Conservation (phyloP, 2,329 filamentous ascomycete species). For the Clonostachys sp. region DNA sequence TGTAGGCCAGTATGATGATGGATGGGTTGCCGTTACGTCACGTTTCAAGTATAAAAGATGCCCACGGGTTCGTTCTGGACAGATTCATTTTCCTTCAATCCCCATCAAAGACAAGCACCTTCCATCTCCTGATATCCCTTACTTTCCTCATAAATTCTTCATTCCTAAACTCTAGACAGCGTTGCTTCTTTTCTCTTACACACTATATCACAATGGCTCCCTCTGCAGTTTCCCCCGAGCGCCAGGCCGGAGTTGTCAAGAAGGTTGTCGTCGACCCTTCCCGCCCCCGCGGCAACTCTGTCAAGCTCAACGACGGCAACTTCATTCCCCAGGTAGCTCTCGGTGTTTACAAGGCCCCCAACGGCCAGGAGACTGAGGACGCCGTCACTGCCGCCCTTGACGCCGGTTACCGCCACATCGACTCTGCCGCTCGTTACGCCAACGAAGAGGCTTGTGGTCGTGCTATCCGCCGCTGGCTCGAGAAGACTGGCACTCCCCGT, state of each 20-base stretch:
- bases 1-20: background rate
- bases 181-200: constrained; percentile 1
- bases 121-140: background rate
- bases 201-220: constrained; percentile 21
- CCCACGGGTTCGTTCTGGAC: background rate
- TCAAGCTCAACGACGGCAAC: constrained; percentile 69
- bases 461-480: constrained; percentile 52
- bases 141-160: background rate
- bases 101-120: too few relatives aligned
- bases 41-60: background rate
- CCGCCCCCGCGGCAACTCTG: constrained; percentile 7
- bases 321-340: constrained; percentile 55
- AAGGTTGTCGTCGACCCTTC: constrained; percentile 13
- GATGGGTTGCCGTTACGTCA: background rate
- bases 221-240: constrained; percentile 25
- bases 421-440: constrained; percentile 53
- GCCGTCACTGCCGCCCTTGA: constrained; percentile 5
- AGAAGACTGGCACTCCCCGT: constrained; percentile 62
- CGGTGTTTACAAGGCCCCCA: constrained; percentile 34
- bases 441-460: constrained; percentile 67
- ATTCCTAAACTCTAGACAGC: background rate
- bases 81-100: background rate
- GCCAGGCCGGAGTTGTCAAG: constrained; percentile 23
- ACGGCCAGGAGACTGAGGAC: constrained; percentile 52
- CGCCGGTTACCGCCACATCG: constrained; percentile 39